Base-by-base conservation (phyloP, 2,329 filamentous ascomycete species). In the Drechslera avenae region DNA sequence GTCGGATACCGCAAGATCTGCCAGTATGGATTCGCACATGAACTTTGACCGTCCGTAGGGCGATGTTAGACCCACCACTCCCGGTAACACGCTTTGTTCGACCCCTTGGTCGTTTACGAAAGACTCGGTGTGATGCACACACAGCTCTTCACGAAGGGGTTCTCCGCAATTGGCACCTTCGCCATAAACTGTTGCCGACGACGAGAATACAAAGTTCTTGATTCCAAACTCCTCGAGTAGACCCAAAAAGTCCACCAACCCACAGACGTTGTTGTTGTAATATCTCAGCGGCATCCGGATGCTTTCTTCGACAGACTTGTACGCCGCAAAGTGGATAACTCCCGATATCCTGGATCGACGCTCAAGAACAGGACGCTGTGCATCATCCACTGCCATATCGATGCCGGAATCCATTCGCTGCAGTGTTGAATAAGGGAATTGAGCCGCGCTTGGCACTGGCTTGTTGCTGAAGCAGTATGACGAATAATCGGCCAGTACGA, bases 251-350 rank as follows among this genome's bases (percentile, higher is more conserved):
- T 85, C 78, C 39, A 88, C 76, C 4, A 88, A 73, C 0, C 85
- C 86, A 59, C 80, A 81, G 26, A 88, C 83, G 53, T 88, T 88
- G 75, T 88, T 88, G 52, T 79, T 78, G 70, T 88, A 88, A 71
- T 88, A 88, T 51, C 81, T 80, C 48, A 88, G 70, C 0, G 85
- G 85, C 50, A 78, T 74, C 19, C 73, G 69, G 53, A 87, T 86
- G 35, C 83, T 86, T 60, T 88, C 85, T 19, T 80, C 80, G 0
- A 87, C 84, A 2, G 85, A 83, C 67, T 88, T 88, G 75, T 83
- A 83, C 1, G 86, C 86, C 12, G 86, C 86, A 58, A 88, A 88
- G 63, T 88, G 86, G 50, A 88, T 86, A n/a, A 88, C 84, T 1
- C 84, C 85, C 0, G 75, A 74, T 54, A 87, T 85, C 23, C 74